These are phyloP conservation scores for Vaccinium myrtillus DNA, from an alignment of 148 eudicot genomes.

Conservation along the genomic window DNA sequence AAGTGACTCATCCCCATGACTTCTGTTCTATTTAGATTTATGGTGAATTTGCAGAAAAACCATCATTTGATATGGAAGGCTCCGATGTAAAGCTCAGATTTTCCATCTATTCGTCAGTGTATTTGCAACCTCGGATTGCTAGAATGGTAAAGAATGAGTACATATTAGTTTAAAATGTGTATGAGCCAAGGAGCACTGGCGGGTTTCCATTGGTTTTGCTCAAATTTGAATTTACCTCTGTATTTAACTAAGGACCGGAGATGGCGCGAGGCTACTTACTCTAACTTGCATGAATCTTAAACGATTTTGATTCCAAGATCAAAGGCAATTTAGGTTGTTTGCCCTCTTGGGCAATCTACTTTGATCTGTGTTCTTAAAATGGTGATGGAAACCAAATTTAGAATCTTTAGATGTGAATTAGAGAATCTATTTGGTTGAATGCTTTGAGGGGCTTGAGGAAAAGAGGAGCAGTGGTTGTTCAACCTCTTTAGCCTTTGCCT, in stretches of 20 bases:
- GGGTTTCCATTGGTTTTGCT: neutral
- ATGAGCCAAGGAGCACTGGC: neutral
- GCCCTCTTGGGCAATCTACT: neutral
- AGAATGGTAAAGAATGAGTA: neutral
- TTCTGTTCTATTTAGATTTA: neutral
- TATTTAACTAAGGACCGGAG: neutral
- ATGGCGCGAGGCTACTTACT: neutral
- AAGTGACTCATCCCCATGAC: conserved; percentile 29
- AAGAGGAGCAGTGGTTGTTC: conserved; percentile 10
- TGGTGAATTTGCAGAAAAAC: neutral
- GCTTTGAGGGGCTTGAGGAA: conserved; percentile 11
- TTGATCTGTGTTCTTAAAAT: neutral
- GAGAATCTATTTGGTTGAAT: neutral
- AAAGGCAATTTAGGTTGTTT: neutral
- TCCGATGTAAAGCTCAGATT: too few relatives aligned
- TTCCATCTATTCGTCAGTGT: neutral
- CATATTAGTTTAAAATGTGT: neutral
- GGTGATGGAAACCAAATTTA: neutral
- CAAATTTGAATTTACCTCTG: neutral
- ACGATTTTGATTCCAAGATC: neutral
- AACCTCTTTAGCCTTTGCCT: conserved; percentile 10
- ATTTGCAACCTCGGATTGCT: neutral
- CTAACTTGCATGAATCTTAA: neutral
- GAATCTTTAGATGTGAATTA: neutral
- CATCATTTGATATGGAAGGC: neutral